These are phyloP conservation scores for Tolypocladium ovalisporum DNA, from an alignment of 2,329 filamentous ascomycete genomes.

Conservation along the genomic window DNA sequence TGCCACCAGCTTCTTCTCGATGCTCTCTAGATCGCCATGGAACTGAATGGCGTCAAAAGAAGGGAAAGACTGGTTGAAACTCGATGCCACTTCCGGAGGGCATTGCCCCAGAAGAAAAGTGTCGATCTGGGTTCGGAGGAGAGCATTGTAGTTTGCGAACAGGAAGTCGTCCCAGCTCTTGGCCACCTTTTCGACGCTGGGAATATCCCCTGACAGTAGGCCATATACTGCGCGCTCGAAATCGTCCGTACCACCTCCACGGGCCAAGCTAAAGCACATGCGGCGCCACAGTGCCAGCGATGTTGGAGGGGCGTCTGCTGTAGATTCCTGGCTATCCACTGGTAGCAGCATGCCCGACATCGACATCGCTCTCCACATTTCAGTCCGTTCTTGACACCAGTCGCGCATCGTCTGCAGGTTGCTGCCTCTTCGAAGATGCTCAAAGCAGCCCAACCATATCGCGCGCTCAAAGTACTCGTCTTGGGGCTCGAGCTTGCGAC, in stretches of 20 bases:
- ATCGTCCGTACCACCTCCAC: constrained; percentile 57
- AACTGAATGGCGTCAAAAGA: constrained; percentile 55
- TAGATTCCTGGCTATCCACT: constrained; percentile 30
- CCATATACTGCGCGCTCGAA: constrained; percentile 89
- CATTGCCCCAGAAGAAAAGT: constrained; percentile 50
- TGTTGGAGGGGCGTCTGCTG: constrained; percentile 23
- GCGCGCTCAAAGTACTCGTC: constrained; percentile 85
- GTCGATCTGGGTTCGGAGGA: constrained; percentile 72
- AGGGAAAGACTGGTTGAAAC: constrained; percentile 47
- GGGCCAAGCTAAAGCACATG: constrained; percentile 62
- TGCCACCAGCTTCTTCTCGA: constrained; percentile 48
- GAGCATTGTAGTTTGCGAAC: constrained; percentile 80
- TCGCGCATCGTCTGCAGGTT: constrained; percentile 63
- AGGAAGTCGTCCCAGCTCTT: constrained; percentile 76
- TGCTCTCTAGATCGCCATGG: constrained; percentile 41
- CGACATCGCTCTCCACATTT: constrained; percentile 80
- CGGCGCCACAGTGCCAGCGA: constrained; percentile 61
- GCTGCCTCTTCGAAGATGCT: constrained; percentile 79
- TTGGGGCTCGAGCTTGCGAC: constrained; percentile 62
- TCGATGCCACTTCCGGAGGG: constrained; percentile 39
- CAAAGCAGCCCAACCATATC: constrained; percentile 90
- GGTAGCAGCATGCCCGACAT: constrained; percentile 62
- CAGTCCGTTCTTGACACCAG: constrained; percentile 77
- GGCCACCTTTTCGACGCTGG: constrained; percentile 67
- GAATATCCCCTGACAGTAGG: constrained; percentile 73